A percentile compares a stretch with the other conserved stretches of the same genome.
Evolutionary conservation across 306 rosid species (phyloP).

Genomic region (Ceratonia siliqua): DNA sequence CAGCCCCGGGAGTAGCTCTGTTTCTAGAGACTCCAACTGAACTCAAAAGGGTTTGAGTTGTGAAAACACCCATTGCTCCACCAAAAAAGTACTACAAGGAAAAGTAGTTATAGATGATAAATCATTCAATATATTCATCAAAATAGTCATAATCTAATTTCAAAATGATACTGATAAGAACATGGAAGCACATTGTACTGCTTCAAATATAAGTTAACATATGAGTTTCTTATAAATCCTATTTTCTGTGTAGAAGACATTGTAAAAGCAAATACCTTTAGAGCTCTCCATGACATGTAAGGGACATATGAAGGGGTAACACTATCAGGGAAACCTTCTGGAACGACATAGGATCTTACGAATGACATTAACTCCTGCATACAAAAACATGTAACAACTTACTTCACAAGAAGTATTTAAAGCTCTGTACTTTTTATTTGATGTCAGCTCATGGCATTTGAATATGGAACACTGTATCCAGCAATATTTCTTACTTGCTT

Average conservation of each 20-base stretch:
- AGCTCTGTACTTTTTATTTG: background rate
- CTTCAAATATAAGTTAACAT: background rate
- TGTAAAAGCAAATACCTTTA: constrained; percentile 57
- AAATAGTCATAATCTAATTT: background rate
- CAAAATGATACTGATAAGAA: background rate
- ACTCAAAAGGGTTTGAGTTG: constrained; percentile 85
- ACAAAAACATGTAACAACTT: background rate
- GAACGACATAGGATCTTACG: constrained; percentile 87
- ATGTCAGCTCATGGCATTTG: background rate
- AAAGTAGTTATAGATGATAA: background rate
- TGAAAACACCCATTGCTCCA: constrained; percentile 99
- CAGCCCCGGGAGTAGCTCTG: constrained; percentile 77
- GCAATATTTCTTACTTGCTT: background rate
- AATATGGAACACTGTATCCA: background rate
- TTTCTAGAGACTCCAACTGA: constrained; percentile 87
- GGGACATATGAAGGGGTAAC: constrained; percentile 93
- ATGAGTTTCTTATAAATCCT: background rate
- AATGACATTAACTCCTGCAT: constrained; percentile 76
- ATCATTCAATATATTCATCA: background rate
- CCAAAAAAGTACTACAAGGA: constrained; percentile 82
- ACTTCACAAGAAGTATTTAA: background rate
- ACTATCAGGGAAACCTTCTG: constrained; percentile 90
- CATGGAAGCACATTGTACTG: background rate
- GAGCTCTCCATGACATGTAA: constrained; percentile 96
- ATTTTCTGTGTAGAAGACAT: background rate